A percentile compares a stretch with the other conserved stretches of the same genome.
phyloP scores from a whole-genome alignment of 1,284 basidiomycete species.

The Rhodotorula sp. region DNA sequence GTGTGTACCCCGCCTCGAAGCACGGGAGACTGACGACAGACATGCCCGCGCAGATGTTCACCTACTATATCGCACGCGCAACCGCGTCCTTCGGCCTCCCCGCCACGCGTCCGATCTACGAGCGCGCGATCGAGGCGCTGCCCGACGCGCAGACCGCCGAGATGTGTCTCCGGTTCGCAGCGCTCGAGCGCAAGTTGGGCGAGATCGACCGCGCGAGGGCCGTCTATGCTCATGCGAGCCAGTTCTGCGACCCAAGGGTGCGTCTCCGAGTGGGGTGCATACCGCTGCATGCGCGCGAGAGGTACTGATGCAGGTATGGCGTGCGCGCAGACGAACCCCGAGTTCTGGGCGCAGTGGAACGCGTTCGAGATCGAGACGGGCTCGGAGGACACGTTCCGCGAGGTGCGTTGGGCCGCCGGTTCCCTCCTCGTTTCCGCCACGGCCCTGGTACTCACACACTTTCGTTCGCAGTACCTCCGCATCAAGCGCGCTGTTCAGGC shows the following conservation, averaged over 20 bases:
- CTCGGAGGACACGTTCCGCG: conserved; percentile 96
- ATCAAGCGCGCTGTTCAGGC: conserved; percentile 98
- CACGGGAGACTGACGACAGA: not conserved
- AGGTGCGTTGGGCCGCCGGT: conserved; percentile 63
- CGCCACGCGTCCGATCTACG: conserved; percentile 94
- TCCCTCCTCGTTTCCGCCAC: no score
- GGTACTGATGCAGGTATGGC: no score
- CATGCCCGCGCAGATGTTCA: conserved; percentile 73
- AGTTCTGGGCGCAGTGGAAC: conserved; percentile 98
- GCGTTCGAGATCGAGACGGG: conserved; percentile 96
- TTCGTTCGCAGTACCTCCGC: conserved; percentile 58
- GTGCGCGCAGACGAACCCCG: conserved; percentile 58
- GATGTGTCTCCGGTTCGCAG: conserved; percentile 95
- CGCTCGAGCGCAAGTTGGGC: conserved; percentile 94
- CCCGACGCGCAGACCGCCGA: conserved; percentile 94
- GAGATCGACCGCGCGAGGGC: conserved; percentile 97
- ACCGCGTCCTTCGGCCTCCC: conserved; percentile 93
- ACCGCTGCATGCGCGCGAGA: no score
- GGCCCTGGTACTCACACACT: not conserved
- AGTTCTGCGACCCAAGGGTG: conserved; percentile 95
- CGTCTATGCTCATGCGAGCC: conserved; percentile 94
- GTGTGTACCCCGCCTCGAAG: not conserved
- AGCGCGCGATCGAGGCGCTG: conserved; percentile 89
- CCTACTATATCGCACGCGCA: conserved; percentile 96
- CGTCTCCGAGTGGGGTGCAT: conserved; percentile 21